Evolutionary conservation across 2,329 filamentous ascomycete genomes (phyloP).

Genomic region (Neonectria punicea): DNA sequence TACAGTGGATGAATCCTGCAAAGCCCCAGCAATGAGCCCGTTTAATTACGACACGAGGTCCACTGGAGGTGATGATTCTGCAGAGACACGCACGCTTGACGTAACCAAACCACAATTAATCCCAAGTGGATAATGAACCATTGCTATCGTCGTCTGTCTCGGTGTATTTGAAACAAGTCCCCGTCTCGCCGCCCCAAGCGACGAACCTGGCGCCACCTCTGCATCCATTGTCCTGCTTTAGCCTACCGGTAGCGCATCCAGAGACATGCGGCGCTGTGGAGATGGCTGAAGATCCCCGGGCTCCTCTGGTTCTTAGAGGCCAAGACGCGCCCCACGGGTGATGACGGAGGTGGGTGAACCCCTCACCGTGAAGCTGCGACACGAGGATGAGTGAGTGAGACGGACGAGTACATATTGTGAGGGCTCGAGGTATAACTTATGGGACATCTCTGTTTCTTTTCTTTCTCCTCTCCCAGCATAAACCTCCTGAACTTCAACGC

Average conservation of each 20-base stretch:
- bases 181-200: constrained; percentile 1
- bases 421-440: background rate
- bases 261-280: background rate
- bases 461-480: background rate
- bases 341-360: background rate
- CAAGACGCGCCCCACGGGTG: background rate
- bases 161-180: background rate
- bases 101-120: background rate
- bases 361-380: background rate
- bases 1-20: too few relatives aligned
- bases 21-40: background rate
- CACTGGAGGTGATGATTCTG: background rate
- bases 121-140: background rate
- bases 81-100: background rate
- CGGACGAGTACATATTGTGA: background rate
- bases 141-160: background rate
- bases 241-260: background rate
- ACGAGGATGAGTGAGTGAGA: background rate
- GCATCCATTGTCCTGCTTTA: background rate
- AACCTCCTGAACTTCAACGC: background rate
- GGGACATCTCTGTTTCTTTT: background rate
- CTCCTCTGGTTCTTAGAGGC: background rate
- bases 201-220: background rate
- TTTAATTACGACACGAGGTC: background rate
- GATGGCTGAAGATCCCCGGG: background rate